Evolutionary conservation across 805 yeast species (phyloP).

Genomic region (Yamadazyma olivae): DNA sequence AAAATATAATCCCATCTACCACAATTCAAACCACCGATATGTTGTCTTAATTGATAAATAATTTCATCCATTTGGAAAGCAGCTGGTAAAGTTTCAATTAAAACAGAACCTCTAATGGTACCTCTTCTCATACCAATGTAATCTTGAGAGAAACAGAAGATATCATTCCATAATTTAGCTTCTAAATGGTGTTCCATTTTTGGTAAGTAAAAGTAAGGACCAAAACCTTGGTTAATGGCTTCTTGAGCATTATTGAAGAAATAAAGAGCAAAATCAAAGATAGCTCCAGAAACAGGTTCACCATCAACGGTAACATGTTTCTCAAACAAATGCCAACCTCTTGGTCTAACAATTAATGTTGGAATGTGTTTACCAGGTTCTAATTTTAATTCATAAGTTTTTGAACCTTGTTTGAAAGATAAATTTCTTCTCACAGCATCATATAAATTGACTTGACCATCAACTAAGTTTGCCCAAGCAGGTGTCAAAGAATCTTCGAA

Average conservation of each 20-base stretch:
- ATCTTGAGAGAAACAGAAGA: constrained; percentile 75
- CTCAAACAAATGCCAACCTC: constrained; percentile 86
- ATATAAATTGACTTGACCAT: constrained; percentile 76
- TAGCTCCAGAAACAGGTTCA: constrained; percentile 74
- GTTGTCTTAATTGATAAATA: constrained; percentile 71
- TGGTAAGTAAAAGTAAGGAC: constrained; percentile 81
- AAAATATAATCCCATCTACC: constrained; percentile 91
- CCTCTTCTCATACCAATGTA: constrained; percentile 67
- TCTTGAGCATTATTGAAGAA: constrained; percentile 72
- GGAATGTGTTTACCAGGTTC: constrained; percentile 60
- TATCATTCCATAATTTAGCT: constrained; percentile 81
- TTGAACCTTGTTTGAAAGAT: constrained; percentile 35
- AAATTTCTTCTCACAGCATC: constrained; percentile 74
- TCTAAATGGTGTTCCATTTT: constrained; percentile 86
- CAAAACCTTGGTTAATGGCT: constrained; percentile 60
- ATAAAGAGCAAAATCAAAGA: constrained; percentile 75
- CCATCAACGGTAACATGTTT: constrained; percentile 68
- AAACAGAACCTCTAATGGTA: constrained; percentile 74
- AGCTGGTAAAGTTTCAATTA: constrained; percentile 81
- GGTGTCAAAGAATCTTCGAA: constrained; percentile 85
- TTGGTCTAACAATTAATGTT: constrained; percentile 78
- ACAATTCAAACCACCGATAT: constrained; percentile 79
- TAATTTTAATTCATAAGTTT: constrained; percentile 43
- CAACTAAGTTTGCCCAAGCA: constrained; percentile 75
- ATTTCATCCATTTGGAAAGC: constrained; percentile 88